Evolutionary conservation across 2,329 filamentous ascomycete species (phyloP).

Genomic region (Aspergillus nomiae): DNA sequence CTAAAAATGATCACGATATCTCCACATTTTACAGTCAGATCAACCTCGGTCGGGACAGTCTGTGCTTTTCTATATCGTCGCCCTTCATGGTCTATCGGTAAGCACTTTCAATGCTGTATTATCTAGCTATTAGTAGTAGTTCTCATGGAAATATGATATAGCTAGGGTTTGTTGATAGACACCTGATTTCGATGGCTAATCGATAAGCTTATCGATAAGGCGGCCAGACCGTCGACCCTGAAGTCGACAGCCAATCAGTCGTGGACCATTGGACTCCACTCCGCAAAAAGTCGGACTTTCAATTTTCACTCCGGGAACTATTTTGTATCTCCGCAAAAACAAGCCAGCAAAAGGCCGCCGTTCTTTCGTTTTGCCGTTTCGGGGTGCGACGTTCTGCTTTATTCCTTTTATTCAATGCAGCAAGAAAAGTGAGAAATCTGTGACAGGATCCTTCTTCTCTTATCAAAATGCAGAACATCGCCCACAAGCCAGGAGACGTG

Average conservation of each 20-base stretch:
- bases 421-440: not conserved
- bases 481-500: constrained; percentile 7
- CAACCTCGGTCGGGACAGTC: not conserved
- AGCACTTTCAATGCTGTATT: too few species aligned
- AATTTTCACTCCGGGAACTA: constrained; percentile 1
- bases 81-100: too few species aligned
- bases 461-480: constrained; percentile 10
- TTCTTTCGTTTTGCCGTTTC: not conserved
- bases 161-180: not conserved
- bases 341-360: not conserved
- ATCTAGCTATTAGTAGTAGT: too few species aligned
- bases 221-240: not conserved
- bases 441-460: not conserved
- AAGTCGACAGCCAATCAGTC: not conserved
- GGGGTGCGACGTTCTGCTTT: not conserved
- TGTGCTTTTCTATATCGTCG: too few species aligned
- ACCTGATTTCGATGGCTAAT: not conserved
- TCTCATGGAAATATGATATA: not conserved
- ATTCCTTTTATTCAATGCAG: not conserved
- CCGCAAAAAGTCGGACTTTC: not conserved
- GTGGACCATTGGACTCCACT: not conserved
- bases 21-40: not conserved
- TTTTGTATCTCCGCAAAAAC: not conserved
- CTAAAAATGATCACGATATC: not conserved
- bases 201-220: constrained; percentile 1